phyloP scores from a whole-genome alignment of 768 basidiomycete species.

The Paxillus involutus region DNA sequence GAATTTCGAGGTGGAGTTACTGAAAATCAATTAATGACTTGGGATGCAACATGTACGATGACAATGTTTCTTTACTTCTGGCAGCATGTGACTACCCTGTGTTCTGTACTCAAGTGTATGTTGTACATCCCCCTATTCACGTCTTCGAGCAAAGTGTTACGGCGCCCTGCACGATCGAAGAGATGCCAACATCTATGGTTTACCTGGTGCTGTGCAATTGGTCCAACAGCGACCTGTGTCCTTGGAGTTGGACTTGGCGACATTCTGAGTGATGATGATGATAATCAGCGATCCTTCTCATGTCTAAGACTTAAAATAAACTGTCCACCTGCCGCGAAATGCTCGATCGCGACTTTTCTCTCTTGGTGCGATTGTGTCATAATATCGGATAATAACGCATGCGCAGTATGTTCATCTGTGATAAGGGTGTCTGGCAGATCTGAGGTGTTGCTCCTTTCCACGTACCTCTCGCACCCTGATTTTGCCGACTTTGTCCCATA shows the following conservation, averaged over 20 bases:
- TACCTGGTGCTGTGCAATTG: not conserved
- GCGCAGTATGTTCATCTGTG: not conserved
- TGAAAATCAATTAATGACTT: constrained; percentile 56
- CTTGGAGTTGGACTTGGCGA: not conserved
- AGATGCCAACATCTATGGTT: not conserved
- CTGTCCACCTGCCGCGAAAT: not conserved
- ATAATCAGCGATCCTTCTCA: not conserved
- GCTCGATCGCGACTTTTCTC: constrained; percentile 3
- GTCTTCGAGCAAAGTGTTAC: not conserved
- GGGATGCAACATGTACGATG: constrained; percentile 20
- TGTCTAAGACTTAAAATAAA: no score
- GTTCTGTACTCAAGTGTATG: constrained; percentile 25
- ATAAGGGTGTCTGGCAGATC: not conserved
- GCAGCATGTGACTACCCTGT: constrained; percentile 21
- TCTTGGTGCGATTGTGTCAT: constrained; percentile 3
- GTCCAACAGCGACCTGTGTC: not conserved
- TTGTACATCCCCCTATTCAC: constrained; percentile 6
- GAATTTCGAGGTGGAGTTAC: constrained; percentile 80
- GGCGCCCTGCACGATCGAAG: no score
- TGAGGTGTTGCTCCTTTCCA: not conserved
- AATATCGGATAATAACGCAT: constrained; percentile 2
- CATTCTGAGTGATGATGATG: constrained; percentile 7
- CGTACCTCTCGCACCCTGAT: not conserved
- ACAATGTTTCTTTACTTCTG: constrained; percentile 8
- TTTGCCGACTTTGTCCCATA: not conserved